Evolutionary conservation across 1,284 basidiomycete species (phyloP), one percentile per base, ranked within the genome.

Genomic region (Bjerkandera adusta): DNA sequence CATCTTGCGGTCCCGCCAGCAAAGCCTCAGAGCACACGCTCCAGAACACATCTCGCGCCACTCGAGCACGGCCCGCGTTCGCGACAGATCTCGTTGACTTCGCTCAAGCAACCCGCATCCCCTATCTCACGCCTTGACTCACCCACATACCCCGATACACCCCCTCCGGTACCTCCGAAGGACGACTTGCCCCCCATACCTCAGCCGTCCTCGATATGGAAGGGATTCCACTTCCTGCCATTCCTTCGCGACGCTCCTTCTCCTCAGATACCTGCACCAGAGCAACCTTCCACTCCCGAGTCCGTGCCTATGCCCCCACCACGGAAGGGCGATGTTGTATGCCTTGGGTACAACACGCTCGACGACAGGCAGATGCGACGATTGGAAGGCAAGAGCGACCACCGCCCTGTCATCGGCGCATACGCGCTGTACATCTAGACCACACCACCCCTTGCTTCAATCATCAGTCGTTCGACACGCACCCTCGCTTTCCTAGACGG

Each of bases 361-460:
- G 85, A 90, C 55, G 89, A 92, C 60, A 71, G 72, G 24, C 81
- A 73, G 8, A 92, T 92, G 88, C 73, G 81, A 44, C 68, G 76
- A 40, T 61, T 92, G 26, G 85, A 88, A 61, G 90, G 83, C n/a
- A 73, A 83, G 40, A 87, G 84, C 54, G 85, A 89, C 61, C 86
- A 89, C 58, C 67, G 89, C 38, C 89, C 89, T 1, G 89, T 92
- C 21, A 81, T 92, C 53, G 86, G 85, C 50, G 75, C 77, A 22
- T 89, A 85, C 59, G 77, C 76, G 35, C 68, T 85, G 43, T 87
- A 84, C 58, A 52, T 79, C 33, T 79, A 58, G 69, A 54, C 45
- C 13, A 16, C 11, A 5, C 20, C 30, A 33, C 6, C 27, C 15
- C 7, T 12, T 20, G 15, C 6, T 33, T 10, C 11, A 12, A 10